Conservation (phyloP, 768 basidiomycete species). For the Trametopsis cervina region DNA sequence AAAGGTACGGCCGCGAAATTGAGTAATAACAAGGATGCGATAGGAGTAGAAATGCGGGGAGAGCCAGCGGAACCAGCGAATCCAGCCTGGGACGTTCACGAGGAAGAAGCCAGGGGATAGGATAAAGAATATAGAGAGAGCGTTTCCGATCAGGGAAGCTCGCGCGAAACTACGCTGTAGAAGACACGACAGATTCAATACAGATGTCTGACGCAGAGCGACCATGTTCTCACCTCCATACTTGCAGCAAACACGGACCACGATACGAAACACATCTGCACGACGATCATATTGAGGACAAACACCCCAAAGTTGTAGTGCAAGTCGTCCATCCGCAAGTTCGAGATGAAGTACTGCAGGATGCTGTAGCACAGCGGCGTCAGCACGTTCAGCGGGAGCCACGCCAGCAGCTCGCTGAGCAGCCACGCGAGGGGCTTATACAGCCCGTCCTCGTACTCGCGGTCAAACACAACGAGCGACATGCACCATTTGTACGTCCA, state of each 20-base stretch:
- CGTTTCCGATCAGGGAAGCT: slow-evolving; percentile 8
- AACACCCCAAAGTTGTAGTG: slow-evolving; percentile 4
- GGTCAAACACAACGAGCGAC: slow-evolving; percentile 37
- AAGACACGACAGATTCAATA: too few relatives aligned
- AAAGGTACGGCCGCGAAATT: slow-evolving; percentile 10
- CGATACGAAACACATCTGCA: slow-evolving; percentile 4
- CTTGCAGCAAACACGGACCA: slow-evolving; percentile 22
- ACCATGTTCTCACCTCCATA: slow-evolving; percentile 26
- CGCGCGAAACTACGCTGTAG: slow-evolving; percentile 9
- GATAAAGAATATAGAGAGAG: slow-evolving; percentile 9
- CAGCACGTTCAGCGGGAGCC: slow-evolving; percentile 31
- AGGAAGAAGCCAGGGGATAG: slow-evolving; percentile 9
- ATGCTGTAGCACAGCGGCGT: slow-evolving; percentile 18
- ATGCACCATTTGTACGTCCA: slow-evolving; percentile 28
- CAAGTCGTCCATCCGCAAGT: slow-evolving; percentile 4
- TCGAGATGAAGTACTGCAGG: slow-evolving; percentile 14
- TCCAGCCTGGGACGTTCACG: slow-evolving; percentile 10
- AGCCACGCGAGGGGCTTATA: slow-evolving; percentile 31
- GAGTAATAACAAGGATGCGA: slow-evolving; percentile 9
- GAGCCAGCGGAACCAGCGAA: slow-evolving; percentile 10
- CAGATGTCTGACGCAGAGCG: too few relatives aligned
- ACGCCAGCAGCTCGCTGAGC: slow-evolving; percentile 30
- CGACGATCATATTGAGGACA: slow-evolving; percentile 7
- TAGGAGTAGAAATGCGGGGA: slow-evolving; percentile 11
- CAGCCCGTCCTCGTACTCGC: slow-evolving; percentile 33